These are phyloP conservation scores for Evernia prunastri DNA, from an alignment of 495 filamentous ascomycete species.

Conservation along the genomic window DNA sequence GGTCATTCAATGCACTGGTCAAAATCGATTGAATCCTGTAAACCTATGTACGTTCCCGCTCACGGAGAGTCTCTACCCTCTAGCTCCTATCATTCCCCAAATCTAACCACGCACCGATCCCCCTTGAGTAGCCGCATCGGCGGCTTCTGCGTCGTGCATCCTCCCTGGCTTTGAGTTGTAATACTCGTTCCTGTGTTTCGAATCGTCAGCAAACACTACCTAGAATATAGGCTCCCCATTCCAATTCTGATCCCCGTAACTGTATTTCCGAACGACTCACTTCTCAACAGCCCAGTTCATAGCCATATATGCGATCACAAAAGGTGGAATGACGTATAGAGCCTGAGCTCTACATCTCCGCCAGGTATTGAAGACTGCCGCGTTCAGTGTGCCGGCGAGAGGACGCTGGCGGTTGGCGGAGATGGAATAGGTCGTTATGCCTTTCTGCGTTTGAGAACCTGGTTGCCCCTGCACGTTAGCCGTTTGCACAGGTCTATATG, in stretches of 20 bases:
- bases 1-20: not conserved
- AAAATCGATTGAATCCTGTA: not conserved
- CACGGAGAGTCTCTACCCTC: not conserved
- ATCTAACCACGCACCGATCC: constrained; percentile 26
- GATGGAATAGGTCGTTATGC: constrained; percentile 54
- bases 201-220: constrained; percentile 2
- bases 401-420: constrained; percentile 61
- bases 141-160: constrained; percentile 44
- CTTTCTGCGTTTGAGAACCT: constrained; percentile 54
- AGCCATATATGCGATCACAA: constrained; percentile 63
- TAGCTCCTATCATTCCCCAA: not conserved
- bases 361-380: constrained; percentile 60
- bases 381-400: constrained; percentile 53
- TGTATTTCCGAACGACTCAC: constrained; percentile 44
- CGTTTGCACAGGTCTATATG: not conserved
- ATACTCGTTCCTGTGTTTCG: constrained; percentile 66
- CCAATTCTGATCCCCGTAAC: not conserved
- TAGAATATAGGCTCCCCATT: constrained; percentile 9
- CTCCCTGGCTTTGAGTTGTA: constrained; percentile 87
- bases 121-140: constrained; percentile 36
- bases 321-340: constrained; percentile 75
- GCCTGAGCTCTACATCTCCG: constrained; percentile 58
- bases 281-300: constrained; percentile 83
- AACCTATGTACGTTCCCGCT: constrained; percentile 1
- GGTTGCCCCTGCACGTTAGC: constrained; percentile 3